Base-by-base conservation (phyloP, 345 rosid species). In the Adansonia digitata region DNA sequence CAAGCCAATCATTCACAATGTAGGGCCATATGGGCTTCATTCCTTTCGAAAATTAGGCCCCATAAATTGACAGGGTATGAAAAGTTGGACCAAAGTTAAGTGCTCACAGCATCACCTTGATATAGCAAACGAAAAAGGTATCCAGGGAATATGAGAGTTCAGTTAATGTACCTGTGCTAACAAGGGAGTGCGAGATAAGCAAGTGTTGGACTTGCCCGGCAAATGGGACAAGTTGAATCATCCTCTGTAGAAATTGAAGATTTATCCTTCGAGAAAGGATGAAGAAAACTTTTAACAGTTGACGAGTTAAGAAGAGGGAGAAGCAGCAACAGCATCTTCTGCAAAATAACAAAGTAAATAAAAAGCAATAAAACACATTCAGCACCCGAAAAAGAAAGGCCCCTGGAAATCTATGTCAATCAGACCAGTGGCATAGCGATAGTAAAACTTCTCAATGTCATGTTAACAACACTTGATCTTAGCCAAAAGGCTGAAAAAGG, bases 241-340 rank as follows among this genome's bases (percentile, higher is more conserved):
- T 89, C 94, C 82, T 46, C 85, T 42, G 81, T 75, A 65, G 87
- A 84, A 83, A 75, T 83, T 55, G 86, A 85, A 75, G 97, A 85
- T 79, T 89, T 91, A 46, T 89, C 91, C 84, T 92, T 96, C 48
- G 98, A 88, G 79, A 92, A 91, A 75, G 97, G 99, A 71, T 81
- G 81, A 74, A 93, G 87, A 53, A 96, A 76, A 77, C 81, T 88
- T 84, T 89, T 93, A 42, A 92, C 70, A 42, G 92, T 90, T 51
- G 97, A 89, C 7, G 95, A 93, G 84, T 93, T 96, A 68, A 96
- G 98, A 86, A 93, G 93, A 71, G 99, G 99, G 80, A 96, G 97
- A 73, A 96, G 97, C 78, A 96, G 77, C 84, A 96, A 71, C 75
- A 96, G 77, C 99, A 96, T 89, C 84, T 96, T 98, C 98, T 93